Percentiles rank a stretch among this genome's conserved stretches.
Evolutionary conservation across 2,329 filamentous ascomycete species (phyloP).

Genomic region (Saccharata proteae): DNA sequence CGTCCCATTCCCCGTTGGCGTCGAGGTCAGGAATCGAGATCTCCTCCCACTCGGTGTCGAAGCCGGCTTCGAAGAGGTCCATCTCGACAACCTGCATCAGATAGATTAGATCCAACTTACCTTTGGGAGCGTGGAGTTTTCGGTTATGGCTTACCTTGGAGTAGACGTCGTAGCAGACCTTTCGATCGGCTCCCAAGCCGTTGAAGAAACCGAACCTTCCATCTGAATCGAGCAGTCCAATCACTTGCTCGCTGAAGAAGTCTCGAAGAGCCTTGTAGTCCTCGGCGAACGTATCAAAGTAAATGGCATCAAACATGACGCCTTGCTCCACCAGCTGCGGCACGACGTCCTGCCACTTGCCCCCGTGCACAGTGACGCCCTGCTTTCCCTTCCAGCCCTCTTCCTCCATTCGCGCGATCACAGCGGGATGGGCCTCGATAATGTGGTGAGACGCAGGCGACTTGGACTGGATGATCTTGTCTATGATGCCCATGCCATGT

Average conservation of each 20-base stretch:
- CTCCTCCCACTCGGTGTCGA: conserved; percentile 79
- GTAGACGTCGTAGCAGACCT: conserved; percentile 94
- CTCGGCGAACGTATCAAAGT: conserved; percentile 97
- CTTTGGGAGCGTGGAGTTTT: not conserved
- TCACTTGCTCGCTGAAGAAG: conserved; percentile 82
- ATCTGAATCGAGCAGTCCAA: conserved; percentile 56
- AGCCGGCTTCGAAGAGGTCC: conserved; percentile 76
- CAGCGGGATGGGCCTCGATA: conserved; percentile 39
- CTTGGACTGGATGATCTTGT: conserved; percentile 33
- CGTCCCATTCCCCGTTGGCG: conserved; percentile 69
- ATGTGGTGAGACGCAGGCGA: conserved; percentile 36
- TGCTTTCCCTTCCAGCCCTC: conserved; percentile 37
- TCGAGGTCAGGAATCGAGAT: conserved; percentile 62
- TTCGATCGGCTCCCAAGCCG: conserved; percentile 78
- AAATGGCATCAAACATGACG: conserved; percentile 46
- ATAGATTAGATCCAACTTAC: too few relatives aligned
- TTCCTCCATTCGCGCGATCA: conserved; percentile 32
- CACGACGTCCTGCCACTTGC: conserved; percentile 38
- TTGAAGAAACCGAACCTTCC: conserved; percentile 54
- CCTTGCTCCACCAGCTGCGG: conserved; percentile 32
- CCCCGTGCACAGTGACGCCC: conserved; percentile 37
- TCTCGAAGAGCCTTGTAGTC: conserved; percentile 73
- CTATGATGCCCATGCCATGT: conserved; percentile 40
- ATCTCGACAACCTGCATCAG: conserved; percentile 62
- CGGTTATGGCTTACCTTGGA: conserved; percentile 51